Percentiles rank a stretch among this genome's conserved stretches.
Conservation (phyloP, 164 flowering plant genomes). For the Nelumbo lutea region DNA sequence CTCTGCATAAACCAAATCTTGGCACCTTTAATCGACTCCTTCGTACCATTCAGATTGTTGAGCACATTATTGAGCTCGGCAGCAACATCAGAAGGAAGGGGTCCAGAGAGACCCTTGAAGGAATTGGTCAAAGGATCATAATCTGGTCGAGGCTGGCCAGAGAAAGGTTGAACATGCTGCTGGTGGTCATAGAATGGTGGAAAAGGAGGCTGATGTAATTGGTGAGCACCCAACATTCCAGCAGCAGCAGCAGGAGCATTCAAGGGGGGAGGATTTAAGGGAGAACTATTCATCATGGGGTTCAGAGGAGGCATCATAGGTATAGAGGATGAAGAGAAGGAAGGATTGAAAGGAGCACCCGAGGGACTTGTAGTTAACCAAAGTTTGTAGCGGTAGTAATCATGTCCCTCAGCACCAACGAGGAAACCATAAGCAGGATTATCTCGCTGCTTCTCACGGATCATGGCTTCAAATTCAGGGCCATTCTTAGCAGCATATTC, state of each 20-base stretch:
- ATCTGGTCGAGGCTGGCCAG: conserved; percentile 57
- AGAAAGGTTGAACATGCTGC: conserved; percentile 54
- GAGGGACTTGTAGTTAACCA: conserved; percentile 62
- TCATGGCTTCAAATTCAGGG: conserved; percentile 95
- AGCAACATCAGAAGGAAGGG: conserved; percentile 90
- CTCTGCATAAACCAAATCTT: conserved; percentile 98
- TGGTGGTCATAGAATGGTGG: conserved; percentile 61
- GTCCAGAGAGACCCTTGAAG: conserved; percentile 76
- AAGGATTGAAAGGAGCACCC: conserved; percentile 54
- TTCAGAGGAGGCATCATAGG: conserved; percentile 59
- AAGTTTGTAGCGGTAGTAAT: conserved; percentile 79
- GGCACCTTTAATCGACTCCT: conserved; percentile 96
- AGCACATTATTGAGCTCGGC: conserved; percentile 69
- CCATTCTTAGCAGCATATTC: conserved; percentile 91
- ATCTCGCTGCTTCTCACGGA: conserved; percentile 86
- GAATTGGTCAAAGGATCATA: conserved; percentile 55
- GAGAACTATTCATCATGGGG: conserved; percentile 51
- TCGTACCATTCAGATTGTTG: conserved; percentile 79
- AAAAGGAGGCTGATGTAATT: conserved; percentile 67
- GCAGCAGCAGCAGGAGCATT: conserved; percentile 28
- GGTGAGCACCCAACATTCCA: conserved; percentile 40
- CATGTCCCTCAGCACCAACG: conserved; percentile 93
- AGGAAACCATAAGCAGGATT: conserved; percentile 89
- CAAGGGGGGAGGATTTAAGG: conserved; percentile 26
- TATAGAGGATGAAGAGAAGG: conserved; percentile 50